Conservation (phyloP, 1,139 yeast genomes). For the Zygosaccharomyces sapae region DNA sequence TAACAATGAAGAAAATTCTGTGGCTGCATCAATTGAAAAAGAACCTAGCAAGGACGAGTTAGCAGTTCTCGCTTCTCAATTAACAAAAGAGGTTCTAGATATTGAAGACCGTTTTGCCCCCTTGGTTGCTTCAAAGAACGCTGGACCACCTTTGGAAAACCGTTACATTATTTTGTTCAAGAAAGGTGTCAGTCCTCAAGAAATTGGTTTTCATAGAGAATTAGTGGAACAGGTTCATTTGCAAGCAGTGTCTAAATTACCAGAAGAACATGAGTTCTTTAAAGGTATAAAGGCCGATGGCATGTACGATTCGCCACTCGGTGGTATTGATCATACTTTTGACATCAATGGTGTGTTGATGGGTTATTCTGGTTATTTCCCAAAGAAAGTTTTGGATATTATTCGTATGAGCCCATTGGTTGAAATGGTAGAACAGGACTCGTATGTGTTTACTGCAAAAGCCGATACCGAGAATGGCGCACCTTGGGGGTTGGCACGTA, state of each 20-base stretch:
- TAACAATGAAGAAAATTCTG: not conserved
- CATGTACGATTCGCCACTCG: slow-evolving; percentile 26
- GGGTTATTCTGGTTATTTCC: slow-evolving; percentile 76
- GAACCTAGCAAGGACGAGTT: not conserved
- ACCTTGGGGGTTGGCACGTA: slow-evolving; percentile 96
- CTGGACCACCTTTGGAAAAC: slow-evolving; percentile 66
- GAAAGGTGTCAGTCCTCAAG: slow-evolving; percentile 49
- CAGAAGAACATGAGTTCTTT: slow-evolving; percentile 25
- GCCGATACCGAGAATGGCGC: slow-evolving; percentile 73
- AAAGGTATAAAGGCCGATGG: slow-evolving; percentile 16
- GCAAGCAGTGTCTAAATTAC: slow-evolving; percentile 23
- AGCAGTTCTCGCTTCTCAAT: not conserved
- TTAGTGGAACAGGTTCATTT: slow-evolving; percentile 40
- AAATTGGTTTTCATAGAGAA: slow-evolving; percentile 57
- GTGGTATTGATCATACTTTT: slow-evolving; percentile 69
- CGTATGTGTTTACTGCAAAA: slow-evolving; percentile 64
- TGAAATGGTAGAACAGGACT: slow-evolving; percentile 74
- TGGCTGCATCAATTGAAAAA: too few species aligned
- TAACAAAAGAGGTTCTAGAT: not conserved
- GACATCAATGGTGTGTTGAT: slow-evolving; percentile 48
- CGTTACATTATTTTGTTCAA: slow-evolving; percentile 78
- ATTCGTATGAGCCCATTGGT: slow-evolving; percentile 73
- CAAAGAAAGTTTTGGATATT: slow-evolving; percentile 63
- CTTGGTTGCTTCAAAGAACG: slow-evolving; percentile 42
- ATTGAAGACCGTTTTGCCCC: slow-evolving; percentile 45